A percentile compares a stretch with the other conserved stretches of the same genome.
Evolutionary conservation across 345 rosid species (phyloP).

Genomic region (Chamaenerion angustifolium): DNA sequence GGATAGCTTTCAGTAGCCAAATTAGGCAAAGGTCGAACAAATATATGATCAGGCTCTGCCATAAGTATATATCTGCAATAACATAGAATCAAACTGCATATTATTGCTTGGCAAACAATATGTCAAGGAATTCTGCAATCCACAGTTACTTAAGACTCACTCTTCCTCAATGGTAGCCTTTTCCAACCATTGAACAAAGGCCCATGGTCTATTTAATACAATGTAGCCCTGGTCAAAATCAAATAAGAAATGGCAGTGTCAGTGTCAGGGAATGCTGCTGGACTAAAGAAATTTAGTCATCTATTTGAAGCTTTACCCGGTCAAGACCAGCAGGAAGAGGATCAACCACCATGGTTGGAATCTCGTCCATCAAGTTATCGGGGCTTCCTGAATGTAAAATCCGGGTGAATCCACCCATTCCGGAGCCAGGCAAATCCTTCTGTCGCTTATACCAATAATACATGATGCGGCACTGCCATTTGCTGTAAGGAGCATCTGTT

Average conservation of each 20-base stretch:
- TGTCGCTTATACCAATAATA: slow-evolving; percentile 84
- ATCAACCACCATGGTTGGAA: slow-evolving; percentile 77
- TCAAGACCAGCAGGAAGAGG: slow-evolving; percentile 92
- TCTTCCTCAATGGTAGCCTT: slow-evolving; percentile 83
- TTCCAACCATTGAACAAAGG: slow-evolving; percentile 93
- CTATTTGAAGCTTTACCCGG: slow-evolving; percentile 29
- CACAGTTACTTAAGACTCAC: slow-evolving; percentile 28
- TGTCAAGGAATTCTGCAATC: slow-evolving; percentile 1
- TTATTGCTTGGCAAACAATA: too few relatives aligned
- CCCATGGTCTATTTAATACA: slow-evolving; percentile 97
- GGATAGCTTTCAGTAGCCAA: slow-evolving; percentile 28
- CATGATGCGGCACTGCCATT: slow-evolving; percentile 97
- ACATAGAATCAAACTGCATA: neutral
- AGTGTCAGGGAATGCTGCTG: neutral
- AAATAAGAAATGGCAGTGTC: neutral
- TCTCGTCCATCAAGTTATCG: slow-evolving; percentile 85
- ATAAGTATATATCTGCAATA: slow-evolving; percentile 30
- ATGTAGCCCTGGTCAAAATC: slow-evolving; percentile 64
- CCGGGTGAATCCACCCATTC: slow-evolving; percentile 92
- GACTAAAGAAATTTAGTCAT: neutral
- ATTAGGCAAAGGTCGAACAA: slow-evolving; percentile 34
- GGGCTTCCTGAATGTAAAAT: slow-evolving; percentile 79
- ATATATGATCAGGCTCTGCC: slow-evolving; percentile 48
- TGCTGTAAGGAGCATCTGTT: slow-evolving; percentile 70
- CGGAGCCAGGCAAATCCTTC: slow-evolving; percentile 69